Percentiles rank a stretch among this genome's conserved stretches.
phyloP scores from a whole-genome alignment of 2,329 filamentous ascomycete genomes.

The Erysiphe neolycopersici region DNA sequence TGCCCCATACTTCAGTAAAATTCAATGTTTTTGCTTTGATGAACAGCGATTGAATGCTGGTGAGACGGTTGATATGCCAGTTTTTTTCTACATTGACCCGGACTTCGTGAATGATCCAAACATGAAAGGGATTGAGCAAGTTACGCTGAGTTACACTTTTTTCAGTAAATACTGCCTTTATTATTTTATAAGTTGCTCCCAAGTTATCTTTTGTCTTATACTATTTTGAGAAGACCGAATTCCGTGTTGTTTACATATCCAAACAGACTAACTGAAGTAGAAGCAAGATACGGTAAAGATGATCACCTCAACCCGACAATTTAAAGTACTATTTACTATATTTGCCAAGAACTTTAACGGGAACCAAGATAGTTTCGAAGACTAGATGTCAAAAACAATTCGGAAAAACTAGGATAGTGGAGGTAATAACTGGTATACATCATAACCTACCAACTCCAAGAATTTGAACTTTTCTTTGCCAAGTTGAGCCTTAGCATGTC shows the following conservation, averaged over 20 bases:
- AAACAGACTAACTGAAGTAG: conserved; percentile 24
- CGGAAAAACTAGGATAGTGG: not conserved
- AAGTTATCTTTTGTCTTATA: too few species aligned
- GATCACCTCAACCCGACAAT: conserved; percentile 26
- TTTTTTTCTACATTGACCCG: conserved; percentile 97
- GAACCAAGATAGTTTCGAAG: not conserved
- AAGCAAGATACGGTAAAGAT: conserved; percentile 64
- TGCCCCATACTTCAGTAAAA: conserved; percentile 96
- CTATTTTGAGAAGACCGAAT: not conserved
- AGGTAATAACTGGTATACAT: not conserved
- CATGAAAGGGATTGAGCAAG: conserved; percentile 84
- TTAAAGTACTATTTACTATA: not conserved
- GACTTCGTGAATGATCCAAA: conserved; percentile 78
- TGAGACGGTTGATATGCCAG: conserved; percentile 97
- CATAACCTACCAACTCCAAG: not conserved
- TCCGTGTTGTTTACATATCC: conserved; percentile 1
- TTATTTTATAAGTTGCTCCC: not conserved
- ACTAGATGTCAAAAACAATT: not conserved
- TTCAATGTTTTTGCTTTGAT: conserved; percentile 98
- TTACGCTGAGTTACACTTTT: conserved; percentile 92
- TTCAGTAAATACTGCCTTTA: conserved; percentile 43
- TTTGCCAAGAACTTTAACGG: not conserved
- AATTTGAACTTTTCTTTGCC: not conserved
- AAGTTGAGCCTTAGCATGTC: not conserved
- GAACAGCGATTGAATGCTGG: conserved; percentile 83